Base-by-base conservation (phyloP, 306 rosid species). In the Cicer chorassanicum region DNA sequence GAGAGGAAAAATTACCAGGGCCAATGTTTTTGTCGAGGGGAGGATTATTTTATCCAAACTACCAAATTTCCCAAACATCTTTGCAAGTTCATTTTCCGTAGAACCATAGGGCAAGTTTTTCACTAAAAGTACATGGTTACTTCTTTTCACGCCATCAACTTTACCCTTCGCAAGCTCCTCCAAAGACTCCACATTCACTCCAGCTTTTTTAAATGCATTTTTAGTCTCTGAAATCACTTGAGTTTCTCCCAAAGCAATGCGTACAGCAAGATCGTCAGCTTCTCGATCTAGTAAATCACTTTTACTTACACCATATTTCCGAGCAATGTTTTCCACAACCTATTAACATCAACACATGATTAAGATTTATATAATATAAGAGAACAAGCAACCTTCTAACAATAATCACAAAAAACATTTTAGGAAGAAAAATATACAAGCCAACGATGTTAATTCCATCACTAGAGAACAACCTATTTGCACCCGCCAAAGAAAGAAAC, bases 21-120 rank as follows among this genome's bases (percentile, higher is more conserved):
- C 99, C 86, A 94, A 67, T 42, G 91, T 90, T 88, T 92, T 94
- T 24, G 92, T 90, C 50, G 89, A 86, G 63, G 96, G 99, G 68
- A 92, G 92, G 77, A 94, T 80, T 72, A 92, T 84, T 81, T 90
- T 94, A 61, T 94, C 97, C 90, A 94, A 76, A 82, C 88, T 85
- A 74, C 99, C 97, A 84, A 87, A 90, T 84, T 83, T 87, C 75
- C 92, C 88, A 43, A 94, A 92, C 97, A 92, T 87, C 81, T 86
- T 80, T 53, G 82, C 84, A 59, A 92, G 87, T 82, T 90, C 99
- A 81, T 78, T 79, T 86, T 94, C 93, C 9, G 96, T 88, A 67
- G 97, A 87, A 78, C 92, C 95, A 78, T 88, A 90, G 6, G 97
- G 96, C 88, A 94, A 90, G 69, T 94, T 94, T 89, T 94, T 94